Base-by-base conservation (phyloP, 176 grass and related monocot genomes). In the Triticum monococcum region DNA sequence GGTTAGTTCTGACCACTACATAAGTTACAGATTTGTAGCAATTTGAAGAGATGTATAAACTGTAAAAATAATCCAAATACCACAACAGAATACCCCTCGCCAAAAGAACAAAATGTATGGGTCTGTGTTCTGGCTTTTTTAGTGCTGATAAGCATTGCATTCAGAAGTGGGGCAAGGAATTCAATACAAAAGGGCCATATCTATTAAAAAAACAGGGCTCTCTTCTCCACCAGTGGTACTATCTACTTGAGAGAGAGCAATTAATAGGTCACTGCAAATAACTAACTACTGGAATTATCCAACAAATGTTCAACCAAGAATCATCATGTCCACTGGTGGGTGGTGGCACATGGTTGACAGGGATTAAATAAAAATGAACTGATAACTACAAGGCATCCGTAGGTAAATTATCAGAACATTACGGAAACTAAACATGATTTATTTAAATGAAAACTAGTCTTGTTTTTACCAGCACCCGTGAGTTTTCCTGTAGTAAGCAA, bases 231-330 rank as follows among this genome's bases (percentile, higher is more conserved):
- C 37, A 1, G 35, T 64, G 77, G 33, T 79, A 14, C 16, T 16
- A 54, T 18, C 16, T 52, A 52, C 41, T 43, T 43, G 46, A 52
- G 50, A 54, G 50, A 54, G 50, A 54, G 50, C 50, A 54, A 54
- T 54, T 54, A 17, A 18, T 54, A 54, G 50, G 5, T 54, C 5
- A 5, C 50, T 54, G 16, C 50, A 54, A 54, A 54, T 54, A 54
- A 54, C 24, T 30, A 22, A 63, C 30, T 45, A 18, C 23, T 46
- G 61, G 8, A 7, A 8, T 80, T 66, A 41, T 67, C 23, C 79
- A 81, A 28, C 59, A 66, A 81, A 67, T 81, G 79, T 81, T 67
- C 57, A 79, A 41, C 41, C 43, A 75, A 18, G 3, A 50, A 75
- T 48, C 43, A 75, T 75, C 72, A 18, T 50, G 41, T 75, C 72